Evolutionary conservation across 2,329 filamentous ascomycete species (phyloP), one percentile per base, ranked within the genome.

Genomic region (Trichophyton simii): DNA sequence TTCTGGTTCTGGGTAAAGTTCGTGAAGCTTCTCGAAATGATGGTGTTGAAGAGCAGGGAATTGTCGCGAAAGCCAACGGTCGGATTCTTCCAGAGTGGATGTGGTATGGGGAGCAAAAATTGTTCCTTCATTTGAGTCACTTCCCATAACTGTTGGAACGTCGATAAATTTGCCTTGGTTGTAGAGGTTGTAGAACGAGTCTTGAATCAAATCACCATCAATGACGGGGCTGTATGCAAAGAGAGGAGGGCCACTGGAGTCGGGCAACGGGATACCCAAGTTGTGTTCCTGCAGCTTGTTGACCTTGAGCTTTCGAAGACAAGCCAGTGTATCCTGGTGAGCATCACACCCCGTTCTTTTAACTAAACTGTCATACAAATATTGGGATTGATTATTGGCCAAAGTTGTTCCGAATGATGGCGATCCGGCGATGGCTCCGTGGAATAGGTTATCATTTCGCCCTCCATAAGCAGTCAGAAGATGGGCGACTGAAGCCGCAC

Each of bases 81-180:
- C 76, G 66, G 80, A 80, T 34, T 81, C 72, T 1, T 68, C 71
- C 2, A 78, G 67, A 22, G 75, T 82, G 44, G 75, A 73, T 0
- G 81, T 79, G 34, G 69, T 72, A 20, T 70, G 68, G 0, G 84
- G 83, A 0, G 80, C 78, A 68, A 87, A 87, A 3, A 79, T 71
- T 0, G 84, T 86, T 41, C 86, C 86, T 71, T 85, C 86, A 70
- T 89, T 83, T 3, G 82, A 83, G 70, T 81, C 81, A 65, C 82
- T 79, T 59, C 82, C 82, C 65, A 79, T 80, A 62, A 83, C 82
- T 9, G 80, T 78, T 1, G 81, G 81, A 0, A 83, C 75, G 57
- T 77, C 74, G 65, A 80, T 71, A 67, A 80, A 82, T 44, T 75
- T 73, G 2, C 79, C 80, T 41, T 76, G 64, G 4, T 73, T 72